Evolutionary conservation across 1,139 yeast species (phyloP).

Genomic region (Starmera stellimalicola): DNA sequence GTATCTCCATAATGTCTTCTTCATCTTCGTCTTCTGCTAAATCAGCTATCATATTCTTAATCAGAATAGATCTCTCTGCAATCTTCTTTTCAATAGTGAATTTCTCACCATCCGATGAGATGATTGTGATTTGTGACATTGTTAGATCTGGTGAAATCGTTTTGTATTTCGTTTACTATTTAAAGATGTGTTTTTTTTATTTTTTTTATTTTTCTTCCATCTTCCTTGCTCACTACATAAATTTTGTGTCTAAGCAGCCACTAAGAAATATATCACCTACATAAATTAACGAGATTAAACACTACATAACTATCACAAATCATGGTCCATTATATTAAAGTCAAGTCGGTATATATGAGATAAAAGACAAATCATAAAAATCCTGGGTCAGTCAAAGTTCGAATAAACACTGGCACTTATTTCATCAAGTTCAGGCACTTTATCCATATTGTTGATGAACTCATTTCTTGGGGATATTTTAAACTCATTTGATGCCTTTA

Average conservation of each 20-base stretch:
- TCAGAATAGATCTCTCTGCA: slow-evolving; percentile 81
- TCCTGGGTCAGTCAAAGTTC: slow-evolving; percentile 43
- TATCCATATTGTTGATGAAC: slow-evolving; percentile 34
- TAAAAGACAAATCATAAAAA: too few species aligned
- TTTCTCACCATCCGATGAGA: slow-evolving; percentile 66
- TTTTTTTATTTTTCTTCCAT: too few species aligned
- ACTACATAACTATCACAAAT: too few species aligned
- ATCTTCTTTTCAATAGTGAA: slow-evolving; percentile 73
- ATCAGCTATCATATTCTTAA: slow-evolving; percentile 87
- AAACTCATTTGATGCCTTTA: slow-evolving; percentile 55
- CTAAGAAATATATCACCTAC: too few species aligned
- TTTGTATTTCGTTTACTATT: background rate
- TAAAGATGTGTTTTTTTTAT: too few species aligned
- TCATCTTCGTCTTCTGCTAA: slow-evolving; percentile 44
- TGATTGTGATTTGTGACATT: slow-evolving; percentile 35
- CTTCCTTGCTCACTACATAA: background rate
- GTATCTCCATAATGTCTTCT: slow-evolving; percentile 56
- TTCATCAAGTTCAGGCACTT: slow-evolving; percentile 58
- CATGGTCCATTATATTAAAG: too few species aligned
- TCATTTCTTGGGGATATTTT: slow-evolving; percentile 36
- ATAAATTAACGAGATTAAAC: too few species aligned
- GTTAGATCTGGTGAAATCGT: background rate
- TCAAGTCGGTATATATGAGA: too few species aligned
- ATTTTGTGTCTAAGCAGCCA: too few species aligned
- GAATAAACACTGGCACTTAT: slow-evolving; percentile 88